These are phyloP conservation scores for Paramecium octaurelia DNA, from an alignment of 73 alveolate genomes.

Conservation along the genomic window DNA sequence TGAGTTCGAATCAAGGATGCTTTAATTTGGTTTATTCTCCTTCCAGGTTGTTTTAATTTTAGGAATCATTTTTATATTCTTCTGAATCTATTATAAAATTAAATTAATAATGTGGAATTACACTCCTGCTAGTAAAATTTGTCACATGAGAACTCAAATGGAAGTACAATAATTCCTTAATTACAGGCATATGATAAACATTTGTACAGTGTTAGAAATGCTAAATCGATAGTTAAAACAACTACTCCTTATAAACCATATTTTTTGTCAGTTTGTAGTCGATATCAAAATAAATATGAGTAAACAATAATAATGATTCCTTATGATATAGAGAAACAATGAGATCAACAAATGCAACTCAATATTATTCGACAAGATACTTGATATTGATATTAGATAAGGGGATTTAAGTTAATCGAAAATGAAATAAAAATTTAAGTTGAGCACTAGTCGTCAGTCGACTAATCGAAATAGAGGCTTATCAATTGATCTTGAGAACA, in stretches of 20 bases:
- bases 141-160: background rate
- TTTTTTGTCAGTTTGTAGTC: background rate
- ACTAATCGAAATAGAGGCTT: background rate
- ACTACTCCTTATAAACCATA: constrained; percentile 2
- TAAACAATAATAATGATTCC: background rate
- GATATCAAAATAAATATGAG: constrained; percentile 32
- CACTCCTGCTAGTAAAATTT: constrained; percentile 43
- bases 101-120: constrained; percentile 5
- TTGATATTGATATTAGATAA: background rate
- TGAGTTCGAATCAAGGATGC: background rate
- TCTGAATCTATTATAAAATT: background rate
- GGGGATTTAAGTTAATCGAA: background rate
- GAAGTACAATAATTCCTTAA: background rate
- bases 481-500: constrained; percentile 7
- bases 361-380: background rate
- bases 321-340: constrained; percentile 13
- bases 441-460: background rate
- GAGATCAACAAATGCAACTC: constrained; percentile 12
- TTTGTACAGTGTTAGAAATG: background rate
- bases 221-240: background rate
- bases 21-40: too few species aligned
- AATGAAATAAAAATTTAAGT: background rate
- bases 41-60: background rate
- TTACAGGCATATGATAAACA: constrained; percentile 11
- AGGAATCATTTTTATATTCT: background rate